These are phyloP conservation scores for Suillus clintonianus DNA, from an alignment of 768 basidiomycete genomes.

Conservation along the genomic window DNA sequence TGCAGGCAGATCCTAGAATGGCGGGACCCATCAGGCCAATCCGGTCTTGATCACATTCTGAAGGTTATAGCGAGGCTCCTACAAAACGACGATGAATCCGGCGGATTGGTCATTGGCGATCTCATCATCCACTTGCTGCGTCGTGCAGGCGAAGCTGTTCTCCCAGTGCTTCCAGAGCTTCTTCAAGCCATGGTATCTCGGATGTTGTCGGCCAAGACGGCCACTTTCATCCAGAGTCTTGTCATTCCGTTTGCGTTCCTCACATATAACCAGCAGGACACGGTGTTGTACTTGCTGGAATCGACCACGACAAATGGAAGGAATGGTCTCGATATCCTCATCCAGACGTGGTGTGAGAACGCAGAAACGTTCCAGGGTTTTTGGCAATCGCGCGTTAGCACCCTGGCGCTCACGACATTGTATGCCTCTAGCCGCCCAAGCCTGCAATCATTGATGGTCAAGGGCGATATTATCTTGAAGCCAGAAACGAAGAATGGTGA, in stretches of 20 bases:
- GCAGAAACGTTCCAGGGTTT: constrained; percentile 93
- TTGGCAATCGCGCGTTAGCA: constrained; percentile 89
- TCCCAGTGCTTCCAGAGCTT: constrained; percentile 85
- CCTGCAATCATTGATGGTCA: constrained; percentile 71
- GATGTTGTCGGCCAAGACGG: constrained; percentile 84
- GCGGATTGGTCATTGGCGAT: constrained; percentile 91
- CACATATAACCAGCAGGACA: constrained; percentile 82
- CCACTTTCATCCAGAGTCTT: constrained; percentile 90
- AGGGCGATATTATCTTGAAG: constrained; percentile 89
- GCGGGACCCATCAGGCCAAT: constrained; percentile 64
- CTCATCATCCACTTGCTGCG: constrained; percentile 91
- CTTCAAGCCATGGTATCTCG: constrained; percentile 81
- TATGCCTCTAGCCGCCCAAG: constrained; percentile 66
- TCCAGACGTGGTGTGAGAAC: constrained; percentile 94
- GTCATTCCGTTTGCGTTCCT: constrained; percentile 94
- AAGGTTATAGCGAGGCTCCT: constrained; percentile 77
- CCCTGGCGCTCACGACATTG: constrained; percentile 76
- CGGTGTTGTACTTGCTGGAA: constrained; percentile 77
- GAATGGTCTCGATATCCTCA: constrained; percentile 80
- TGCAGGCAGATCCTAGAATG: constrained; percentile 78
- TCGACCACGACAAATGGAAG: constrained; percentile 58
- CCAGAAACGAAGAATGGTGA: constrained; percentile 80
- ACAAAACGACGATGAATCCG: constrained; percentile 83
- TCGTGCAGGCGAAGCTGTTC: constrained; percentile 74
- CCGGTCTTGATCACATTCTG: constrained; percentile 76